Conservation (phyloP, 2,329 filamentous ascomycete genomes). For the Thelonectria rubi region DNA sequence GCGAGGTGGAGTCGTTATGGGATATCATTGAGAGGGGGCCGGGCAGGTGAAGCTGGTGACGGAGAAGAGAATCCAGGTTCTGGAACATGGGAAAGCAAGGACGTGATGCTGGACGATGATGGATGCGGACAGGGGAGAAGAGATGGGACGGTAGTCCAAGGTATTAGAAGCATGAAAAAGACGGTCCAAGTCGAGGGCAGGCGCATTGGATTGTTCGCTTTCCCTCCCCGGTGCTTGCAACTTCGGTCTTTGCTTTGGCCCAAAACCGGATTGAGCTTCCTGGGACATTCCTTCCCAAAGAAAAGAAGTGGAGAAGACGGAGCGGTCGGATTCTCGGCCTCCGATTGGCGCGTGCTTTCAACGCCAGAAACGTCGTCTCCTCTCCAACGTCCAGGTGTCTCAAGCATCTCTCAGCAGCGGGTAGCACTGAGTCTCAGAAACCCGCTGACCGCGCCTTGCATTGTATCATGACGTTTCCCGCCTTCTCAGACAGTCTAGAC, state of each 20-base stretch:
- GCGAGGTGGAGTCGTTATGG: conserved; percentile 8
- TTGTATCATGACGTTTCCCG: conserved; percentile 5
- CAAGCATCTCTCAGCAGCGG: neutral
- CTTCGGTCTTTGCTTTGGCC: neutral
- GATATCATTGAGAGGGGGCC: neutral
- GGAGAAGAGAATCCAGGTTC: neutral
- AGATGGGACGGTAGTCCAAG: neutral
- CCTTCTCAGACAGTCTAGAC: neutral
- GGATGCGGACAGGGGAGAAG: neutral
- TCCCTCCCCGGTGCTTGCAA: neutral
- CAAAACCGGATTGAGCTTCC: conserved; percentile 2
- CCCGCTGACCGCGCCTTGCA: neutral
- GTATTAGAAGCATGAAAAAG: neutral
- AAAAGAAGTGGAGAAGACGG: neutral
- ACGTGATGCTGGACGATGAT: neutral
- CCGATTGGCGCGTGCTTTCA: neutral
- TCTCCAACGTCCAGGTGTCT: conserved; percentile 1
- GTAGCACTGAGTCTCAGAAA: conserved; percentile 3
- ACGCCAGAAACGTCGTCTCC: conserved; percentile 1
- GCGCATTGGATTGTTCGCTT: neutral
- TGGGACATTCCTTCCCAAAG: conserved; percentile 1
- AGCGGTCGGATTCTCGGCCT: neutral
- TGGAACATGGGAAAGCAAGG: neutral
- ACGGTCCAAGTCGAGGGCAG: neutral
- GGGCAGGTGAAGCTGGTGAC: neutral